phyloP scores from a whole-genome alignment of 2,329 filamentous ascomycete species.

The Ceratocystis smalleyi region DNA sequence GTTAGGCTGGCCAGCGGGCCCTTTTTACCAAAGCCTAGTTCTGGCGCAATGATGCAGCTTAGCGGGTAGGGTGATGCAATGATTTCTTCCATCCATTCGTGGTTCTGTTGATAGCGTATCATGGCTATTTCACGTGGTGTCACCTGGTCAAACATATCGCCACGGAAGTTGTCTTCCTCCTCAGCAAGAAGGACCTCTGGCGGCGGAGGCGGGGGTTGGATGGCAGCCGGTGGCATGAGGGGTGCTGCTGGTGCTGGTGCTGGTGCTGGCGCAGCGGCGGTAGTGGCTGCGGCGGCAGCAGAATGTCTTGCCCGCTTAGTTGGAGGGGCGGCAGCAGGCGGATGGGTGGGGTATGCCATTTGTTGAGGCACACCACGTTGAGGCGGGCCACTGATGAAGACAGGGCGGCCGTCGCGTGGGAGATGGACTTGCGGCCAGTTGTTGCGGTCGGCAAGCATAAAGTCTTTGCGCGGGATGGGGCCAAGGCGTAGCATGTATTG shows the following conservation, averaged over 20 bases:
- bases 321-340: constrained; percentile 32
- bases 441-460: constrained; percentile 76
- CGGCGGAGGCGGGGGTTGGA: constrained; percentile 23
- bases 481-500: constrained; percentile 57
- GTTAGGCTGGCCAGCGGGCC: constrained; percentile 72
- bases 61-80: constrained; percentile 80
- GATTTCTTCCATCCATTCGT: constrained; percentile 98
- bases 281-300: constrained; percentile 27
- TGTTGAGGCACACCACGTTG: constrained; percentile 39
- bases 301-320: constrained; percentile 39
- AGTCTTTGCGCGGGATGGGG: constrained; percentile 76
- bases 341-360: constrained; percentile 46
- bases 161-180: constrained; percentile 73
- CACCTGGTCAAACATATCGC: constrained; percentile 79
- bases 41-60: constrained; percentile 69
- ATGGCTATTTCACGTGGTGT: constrained; percentile 81
- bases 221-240: constrained; percentile 16
- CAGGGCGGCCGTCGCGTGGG: constrained; percentile 39
- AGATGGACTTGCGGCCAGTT: constrained; percentile 80
- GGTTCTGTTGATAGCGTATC: constrained; percentile 79
- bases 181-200: constrained; percentile 50
- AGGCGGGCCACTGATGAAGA: constrained; percentile 32
- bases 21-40: constrained; percentile 70
- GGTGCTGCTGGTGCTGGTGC: constrained; percentile 16
- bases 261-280: constrained; percentile 18